Conservation (phyloP, 495 filamentous ascomycete species). For the Xylaria curta region DNA sequence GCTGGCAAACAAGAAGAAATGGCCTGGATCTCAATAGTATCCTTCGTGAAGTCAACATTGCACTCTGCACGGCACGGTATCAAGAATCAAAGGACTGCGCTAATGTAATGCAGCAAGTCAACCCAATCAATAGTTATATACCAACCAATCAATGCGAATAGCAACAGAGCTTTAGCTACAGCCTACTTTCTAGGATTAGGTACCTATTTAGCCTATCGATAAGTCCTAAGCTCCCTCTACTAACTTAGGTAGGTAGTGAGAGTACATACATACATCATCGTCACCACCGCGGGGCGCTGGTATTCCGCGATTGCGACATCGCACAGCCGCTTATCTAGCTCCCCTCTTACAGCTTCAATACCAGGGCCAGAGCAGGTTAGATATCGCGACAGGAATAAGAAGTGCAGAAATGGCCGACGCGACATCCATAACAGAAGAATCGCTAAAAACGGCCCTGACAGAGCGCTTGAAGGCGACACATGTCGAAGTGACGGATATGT, state of each 20-base stretch:
- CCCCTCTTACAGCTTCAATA: not conserved
- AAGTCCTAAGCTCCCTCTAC: not conserved
- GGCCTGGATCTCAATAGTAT: conserved; percentile 5
- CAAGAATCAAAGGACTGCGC: not conserved
- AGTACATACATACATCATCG: not conserved
- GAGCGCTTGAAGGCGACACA: conserved; percentile 78
- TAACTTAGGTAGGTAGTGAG: not conserved
- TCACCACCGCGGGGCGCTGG: conserved; percentile 23
- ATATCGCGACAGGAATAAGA: conserved; percentile 25
- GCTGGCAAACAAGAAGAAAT: not conserved
- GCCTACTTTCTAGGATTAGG: no score
- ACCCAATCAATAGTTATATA: not conserved
- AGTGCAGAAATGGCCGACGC: conserved; percentile 54
- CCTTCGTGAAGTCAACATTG: conserved; percentile 22
- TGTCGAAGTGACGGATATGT: conserved; percentile 93
- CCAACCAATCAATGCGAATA: not conserved
- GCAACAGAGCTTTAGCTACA: not conserved
- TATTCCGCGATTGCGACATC: conserved; percentile 18
- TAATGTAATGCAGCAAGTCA: conserved; percentile 7
- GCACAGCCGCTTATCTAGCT: not conserved
- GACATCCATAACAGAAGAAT: conserved; percentile 69
- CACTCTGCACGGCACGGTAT: not conserved
- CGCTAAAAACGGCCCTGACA: conserved; percentile 70
- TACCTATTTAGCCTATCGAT: conserved; percentile 1
- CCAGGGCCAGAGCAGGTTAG: not conserved